These are phyloP conservation scores for Skeletonema grethae DNA, from an alignment of 108 stramenopile species.

Conservation along the genomic window DNA sequence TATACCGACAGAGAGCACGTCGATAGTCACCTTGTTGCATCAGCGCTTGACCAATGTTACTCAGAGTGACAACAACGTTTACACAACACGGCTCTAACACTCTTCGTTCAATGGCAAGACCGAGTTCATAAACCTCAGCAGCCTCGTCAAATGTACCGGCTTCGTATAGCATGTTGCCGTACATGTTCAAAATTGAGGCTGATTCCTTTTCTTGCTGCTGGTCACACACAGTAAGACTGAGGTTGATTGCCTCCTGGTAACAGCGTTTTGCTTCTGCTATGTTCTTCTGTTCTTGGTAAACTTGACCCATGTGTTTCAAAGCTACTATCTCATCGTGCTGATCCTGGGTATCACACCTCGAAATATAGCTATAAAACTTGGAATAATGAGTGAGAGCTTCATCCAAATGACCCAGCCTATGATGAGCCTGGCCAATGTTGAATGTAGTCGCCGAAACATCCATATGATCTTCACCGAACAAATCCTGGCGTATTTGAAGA, in stretches of 20 bases:
- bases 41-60: conserved; percentile 67
- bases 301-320: conserved; percentile 59
- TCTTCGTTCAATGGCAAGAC: conserved; percentile 54
- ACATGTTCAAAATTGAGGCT: conserved; percentile 51
- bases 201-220: conserved; percentile 49
- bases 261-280: conserved; percentile 35
- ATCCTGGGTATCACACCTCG: conserved; percentile 43
- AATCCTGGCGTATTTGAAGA: conserved; percentile 47
- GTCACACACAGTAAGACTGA: conserved; percentile 46
- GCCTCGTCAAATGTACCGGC: conserved; percentile 56
- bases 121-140: conserved; percentile 54
- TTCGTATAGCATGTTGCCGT: conserved; percentile 66
- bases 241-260: conserved; percentile 48
- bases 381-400: conserved; percentile 52
- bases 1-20: conserved; percentile 49
- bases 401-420: conserved; percentile 46
- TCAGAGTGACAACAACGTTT: conserved; percentile 61
- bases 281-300: conserved; percentile 58
- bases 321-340: conserved; percentile 58
- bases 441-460: conserved; percentile 66
- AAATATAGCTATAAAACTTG: conserved; percentile 44
- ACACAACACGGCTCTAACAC: conserved; percentile 50
- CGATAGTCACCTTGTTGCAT: conserved; percentile 52
- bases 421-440: conserved; percentile 62
- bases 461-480: conserved; percentile 32